Percentiles rank a stretch among this genome's conserved stretches.
These are phyloP conservation scores for Neurospora sp. DNA, from an alignment of 495 filamentous ascomycete genomes.

Conservation along the genomic window DNA sequence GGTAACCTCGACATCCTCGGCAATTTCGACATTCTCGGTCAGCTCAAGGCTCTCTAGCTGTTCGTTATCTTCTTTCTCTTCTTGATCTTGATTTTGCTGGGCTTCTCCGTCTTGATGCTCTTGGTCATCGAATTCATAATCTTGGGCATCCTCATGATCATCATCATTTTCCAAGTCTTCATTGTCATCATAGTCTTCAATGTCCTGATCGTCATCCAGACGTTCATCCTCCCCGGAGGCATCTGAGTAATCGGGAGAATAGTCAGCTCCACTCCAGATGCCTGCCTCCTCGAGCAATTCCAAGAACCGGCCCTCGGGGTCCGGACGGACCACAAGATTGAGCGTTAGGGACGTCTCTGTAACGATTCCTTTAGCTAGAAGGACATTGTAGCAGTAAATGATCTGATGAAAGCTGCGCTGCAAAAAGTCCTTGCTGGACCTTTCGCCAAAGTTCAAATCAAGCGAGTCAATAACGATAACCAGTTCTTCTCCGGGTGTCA, in stretches of 20 bases:
- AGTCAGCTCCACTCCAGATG: neutral
- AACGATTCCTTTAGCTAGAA: slow-evolving; percentile 10
- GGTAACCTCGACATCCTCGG: slow-evolving; percentile 5
- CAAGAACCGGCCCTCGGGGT: slow-evolving; percentile 18
- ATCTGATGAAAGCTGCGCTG: slow-evolving; percentile 38
- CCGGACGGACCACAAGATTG: slow-evolving; percentile 12
- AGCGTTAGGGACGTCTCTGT: slow-evolving; percentile 21
- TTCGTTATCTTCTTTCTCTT: slow-evolving; percentile 32
- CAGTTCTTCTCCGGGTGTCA: slow-evolving; percentile 58
- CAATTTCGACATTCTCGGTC: slow-evolving; percentile 17
- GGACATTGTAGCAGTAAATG: slow-evolving; percentile 9
- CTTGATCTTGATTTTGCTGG: slow-evolving; percentile 9
- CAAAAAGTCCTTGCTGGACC: slow-evolving; percentile 18
- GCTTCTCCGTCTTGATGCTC: neutral
- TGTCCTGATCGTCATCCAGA: neutral
- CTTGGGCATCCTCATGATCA: slow-evolving; percentile 12
- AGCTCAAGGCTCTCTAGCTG: neutral
- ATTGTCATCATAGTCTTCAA: neutral
- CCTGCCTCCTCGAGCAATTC: slow-evolving; percentile 13
- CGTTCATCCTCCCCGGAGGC: slow-evolving; percentile 4
- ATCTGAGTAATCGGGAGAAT: slow-evolving; percentile 1
- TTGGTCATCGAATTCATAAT: slow-evolving; percentile 3
- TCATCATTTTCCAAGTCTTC: slow-evolving; percentile 13
- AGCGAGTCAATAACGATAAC: slow-evolving; percentile 57
- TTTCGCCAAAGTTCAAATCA: slow-evolving; percentile 60